Percentiles rank a stretch among this genome's conserved stretches.
phyloP scores from a whole-genome alignment of 1,284 basidiomycete genomes.

The Naganishia cerealis region DNA sequence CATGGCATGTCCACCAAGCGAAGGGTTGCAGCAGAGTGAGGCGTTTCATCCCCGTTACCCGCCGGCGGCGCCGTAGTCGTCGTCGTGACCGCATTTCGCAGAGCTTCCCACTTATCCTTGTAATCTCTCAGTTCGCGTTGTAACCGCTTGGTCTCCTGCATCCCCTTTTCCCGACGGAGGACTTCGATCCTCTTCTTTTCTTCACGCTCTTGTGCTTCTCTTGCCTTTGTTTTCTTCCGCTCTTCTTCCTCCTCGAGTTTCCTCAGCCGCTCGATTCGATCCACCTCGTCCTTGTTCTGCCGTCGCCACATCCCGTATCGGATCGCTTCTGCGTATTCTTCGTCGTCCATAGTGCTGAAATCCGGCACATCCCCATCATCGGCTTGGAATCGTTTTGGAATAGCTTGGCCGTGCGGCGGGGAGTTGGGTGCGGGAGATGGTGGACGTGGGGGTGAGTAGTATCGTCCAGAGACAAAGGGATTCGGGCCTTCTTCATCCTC shows the following conservation, averaged over 20 bases:
- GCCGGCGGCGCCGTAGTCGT: too few relatives aligned
- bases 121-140: slow-evolving; percentile 30
- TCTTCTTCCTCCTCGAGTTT: slow-evolving; percentile 31
- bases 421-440: neutral
- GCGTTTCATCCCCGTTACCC: too few relatives aligned
- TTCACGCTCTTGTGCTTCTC: slow-evolving; percentile 17
- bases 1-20: slow-evolving; percentile 32
- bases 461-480: slow-evolving; percentile 30
- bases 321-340: slow-evolving; percentile 35
- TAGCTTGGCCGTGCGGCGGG: neutral
- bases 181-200: slow-evolving; percentile 33
- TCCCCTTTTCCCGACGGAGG: slow-evolving; percentile 25
- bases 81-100: neutral
- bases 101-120: slow-evolving; percentile 28
- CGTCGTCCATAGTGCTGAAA: slow-evolving; percentile 30
- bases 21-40: neutral
- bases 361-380: slow-evolving; percentile 11
- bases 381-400: slow-evolving; percentile 24
- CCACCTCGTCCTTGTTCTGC: slow-evolving; percentile 32
- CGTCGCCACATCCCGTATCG: slow-evolving; percentile 35
- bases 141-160: slow-evolving; percentile 20
- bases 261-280: slow-evolving; percentile 27
- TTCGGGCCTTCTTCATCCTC: slow-evolving; percentile 33
- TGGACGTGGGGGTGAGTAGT: slow-evolving; percentile 29
- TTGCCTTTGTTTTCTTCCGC: slow-evolving; percentile 18